Percentiles rank a stretch among this genome's conserved stretches.
Evolutionary conservation across 306 rosid species (phyloP).

Genomic region (Styphnolobium japonicum): DNA sequence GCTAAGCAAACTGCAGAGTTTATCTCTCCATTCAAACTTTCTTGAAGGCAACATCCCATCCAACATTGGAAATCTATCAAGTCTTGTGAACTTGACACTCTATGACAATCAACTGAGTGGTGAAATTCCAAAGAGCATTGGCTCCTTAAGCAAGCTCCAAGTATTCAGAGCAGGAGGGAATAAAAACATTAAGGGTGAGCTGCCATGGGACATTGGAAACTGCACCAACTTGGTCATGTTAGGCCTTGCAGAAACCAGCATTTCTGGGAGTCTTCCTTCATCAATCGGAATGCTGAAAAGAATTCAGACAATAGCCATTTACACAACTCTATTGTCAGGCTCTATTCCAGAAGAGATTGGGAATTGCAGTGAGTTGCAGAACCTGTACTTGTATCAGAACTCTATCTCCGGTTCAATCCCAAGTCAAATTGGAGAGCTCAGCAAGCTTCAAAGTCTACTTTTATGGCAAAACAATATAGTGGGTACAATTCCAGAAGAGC

Average conservation of each 20-base stretch:
- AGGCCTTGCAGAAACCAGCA: slow-evolving; percentile 91
- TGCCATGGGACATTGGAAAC: slow-evolving; percentile 89
- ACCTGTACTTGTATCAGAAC: slow-evolving; percentile 73
- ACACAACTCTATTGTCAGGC: slow-evolving; percentile 69
- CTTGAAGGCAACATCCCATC: slow-evolving; percentile 72
- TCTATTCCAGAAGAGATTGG: slow-evolving; percentile 86
- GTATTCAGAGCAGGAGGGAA: slow-evolving; percentile 87
- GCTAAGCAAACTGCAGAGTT: slow-evolving; percentile 52
- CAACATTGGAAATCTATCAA: slow-evolving; percentile 69
- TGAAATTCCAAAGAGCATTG: slow-evolving; percentile 77
- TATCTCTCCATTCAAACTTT: slow-evolving; percentile 54
- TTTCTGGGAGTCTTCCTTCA: slow-evolving; percentile 79
- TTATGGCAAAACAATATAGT: slow-evolving; percentile 83
- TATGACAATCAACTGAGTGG: slow-evolving; percentile 71
- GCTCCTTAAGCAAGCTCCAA: slow-evolving; percentile 57
- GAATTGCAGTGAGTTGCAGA: slow-evolving; percentile 72
- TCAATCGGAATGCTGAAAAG: slow-evolving; percentile 69
- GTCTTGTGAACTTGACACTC: slow-evolving; percentile 60
- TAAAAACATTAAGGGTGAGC: slow-evolving; percentile 62
- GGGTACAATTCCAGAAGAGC: slow-evolving; percentile 73
- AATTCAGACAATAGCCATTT: slow-evolving; percentile 67
- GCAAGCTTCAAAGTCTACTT: slow-evolving; percentile 55
- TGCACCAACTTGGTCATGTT: slow-evolving; percentile 73
- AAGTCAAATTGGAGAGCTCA: slow-evolving; percentile 54
- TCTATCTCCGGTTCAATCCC: slow-evolving; percentile 73